These are phyloP conservation scores for Pseudogymnoascus sp. DNA, from an alignment of 2,329 filamentous ascomycete genomes.

Conservation along the genomic window DNA sequence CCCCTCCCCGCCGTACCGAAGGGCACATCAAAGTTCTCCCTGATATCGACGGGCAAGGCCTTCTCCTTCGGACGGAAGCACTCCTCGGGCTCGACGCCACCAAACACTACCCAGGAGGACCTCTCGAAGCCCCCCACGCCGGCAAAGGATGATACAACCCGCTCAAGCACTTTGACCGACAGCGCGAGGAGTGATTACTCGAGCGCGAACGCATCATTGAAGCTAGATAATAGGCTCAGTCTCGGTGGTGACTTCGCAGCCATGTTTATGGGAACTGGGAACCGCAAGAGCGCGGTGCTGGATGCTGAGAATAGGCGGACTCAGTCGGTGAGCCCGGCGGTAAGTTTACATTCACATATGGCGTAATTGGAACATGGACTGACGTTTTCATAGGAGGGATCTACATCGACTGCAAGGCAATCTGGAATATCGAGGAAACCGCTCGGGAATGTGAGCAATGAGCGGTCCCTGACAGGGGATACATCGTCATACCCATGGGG, in stretches of 20 bases:
- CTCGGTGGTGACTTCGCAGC: constrained; percentile 29
- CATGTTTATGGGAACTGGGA: constrained; percentile 28
- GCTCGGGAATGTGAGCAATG: background rate
- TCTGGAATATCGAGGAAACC: background rate
- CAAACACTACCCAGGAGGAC: constrained; percentile 8
- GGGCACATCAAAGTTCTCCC: constrained; percentile 23
- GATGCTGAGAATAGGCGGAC: constrained; percentile 21
- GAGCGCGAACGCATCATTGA: constrained; percentile 28
- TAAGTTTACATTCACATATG: background rate
- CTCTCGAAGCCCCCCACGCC: background rate
- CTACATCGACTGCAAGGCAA: background rate
- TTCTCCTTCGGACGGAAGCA: constrained; percentile 29
- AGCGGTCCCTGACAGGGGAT: constrained; percentile 10
- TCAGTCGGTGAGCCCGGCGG: constrained; percentile 21
- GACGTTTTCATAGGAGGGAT: background rate
- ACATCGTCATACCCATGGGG: constrained; percentile 26
- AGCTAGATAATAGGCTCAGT: constrained; percentile 24
- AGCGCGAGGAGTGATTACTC: constrained; percentile 24
- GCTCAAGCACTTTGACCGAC: background rate
- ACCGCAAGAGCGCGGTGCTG: constrained; percentile 23
- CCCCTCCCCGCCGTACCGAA: constrained; percentile 26
- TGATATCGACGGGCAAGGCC: constrained; percentile 27
- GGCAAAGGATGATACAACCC: background rate
- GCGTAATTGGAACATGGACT: background rate
- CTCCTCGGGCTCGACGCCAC: constrained; percentile 11